Evolutionary conservation across 2,329 filamentous ascomycete species (phyloP), one percentile per base, ranked within the genome.

Genomic region (Aspergillus felis): DNA sequence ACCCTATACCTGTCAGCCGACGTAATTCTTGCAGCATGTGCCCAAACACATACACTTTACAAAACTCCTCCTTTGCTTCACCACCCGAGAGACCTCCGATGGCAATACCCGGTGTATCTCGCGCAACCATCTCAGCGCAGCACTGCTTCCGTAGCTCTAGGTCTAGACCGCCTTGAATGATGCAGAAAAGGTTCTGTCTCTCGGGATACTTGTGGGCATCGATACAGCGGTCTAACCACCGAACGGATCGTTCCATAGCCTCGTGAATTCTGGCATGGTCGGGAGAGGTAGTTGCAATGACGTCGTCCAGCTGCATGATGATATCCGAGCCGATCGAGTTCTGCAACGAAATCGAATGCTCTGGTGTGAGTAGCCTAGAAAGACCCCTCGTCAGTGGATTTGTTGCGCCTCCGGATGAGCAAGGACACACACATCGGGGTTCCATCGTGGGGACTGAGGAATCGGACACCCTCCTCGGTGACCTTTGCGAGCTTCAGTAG

Each of bases 261-360:
- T 96, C 91, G 60, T 88, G 85, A 85, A 99, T 97, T 54, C 95
- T 88, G 22, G 81, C 87, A 56, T 85, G 81, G 74, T 99, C 94
- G 0, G 93, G 93, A 0, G 92, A 97, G 0, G 94, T 99, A 0
- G 94, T 97, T 29, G 92, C 93, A 53, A 99, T 89, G 14, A 99
- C 95, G 74, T 99, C 95, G 79, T 99, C 94, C 3, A 99, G 86
- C 76, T 99, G 95, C 95, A 99, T 99, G 64, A 97, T 97, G 66
- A 99, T 97, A 76, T 99, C 94, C 62, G 91, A 96, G 62, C 94
- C 94, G 68, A 99, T 99, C 55, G 89, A 93, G 76, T 99, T 97
- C 73, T 99, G 94, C 3, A 99, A 82, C 10, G 87, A 88, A 67
- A 99, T 97, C 0, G 94, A 97, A 78, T 97, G 93, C 74, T 99